Base-by-base conservation (phyloP, 805 yeast genomes). In the Candida gorgasii region DNA sequence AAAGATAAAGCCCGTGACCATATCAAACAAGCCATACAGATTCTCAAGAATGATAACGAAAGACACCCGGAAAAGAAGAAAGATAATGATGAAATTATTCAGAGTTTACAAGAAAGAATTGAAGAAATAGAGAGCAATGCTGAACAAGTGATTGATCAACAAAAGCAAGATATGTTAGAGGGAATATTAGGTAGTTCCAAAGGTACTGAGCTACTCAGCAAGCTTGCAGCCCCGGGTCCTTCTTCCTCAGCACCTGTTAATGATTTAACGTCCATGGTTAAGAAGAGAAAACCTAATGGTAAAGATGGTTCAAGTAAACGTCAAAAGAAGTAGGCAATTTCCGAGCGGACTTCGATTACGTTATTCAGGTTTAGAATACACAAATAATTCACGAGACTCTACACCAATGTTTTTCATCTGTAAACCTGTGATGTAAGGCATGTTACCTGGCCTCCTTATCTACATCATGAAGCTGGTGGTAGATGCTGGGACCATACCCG, bases 191-290 rank as follows among this genome's bases (percentile, higher is more conserved):
- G 86, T 17, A 60, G 66, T 5, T 51, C 63, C 4, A 14, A 50
- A 27, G 45, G 49, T 8, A 46, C 51, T 15, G 46, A 57, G 18
- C 35, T 55, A 17, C 13, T 44, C 7, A 34, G 39, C 26, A 17
- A 32, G 12, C 23, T 48, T 8, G 16, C 36, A 24, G 24, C 24
- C 6, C 42, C 49, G 13, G 40, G 54, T 22, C 32, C 57, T 14
- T 45, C 52, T 15, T 54, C 38, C 1, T 3, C 31, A 18, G 18
- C 24, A 11, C 24, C 37, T 13, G 79, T 82, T 7, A 82, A 83
- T 52, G 89, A 84, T 56, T 63, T 84, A 47, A 77, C 87, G 0
- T 65, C 78, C 3, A 69, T 79, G 70, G 85, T 82, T 8, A 80
- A 78, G 55, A 84, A 84, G 63, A 76, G 77, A 55, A 70, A 63